Base-by-base conservation (phyloP, 2,329 filamentous ascomycete genomes). In the Xylariaceae sp. region DNA sequence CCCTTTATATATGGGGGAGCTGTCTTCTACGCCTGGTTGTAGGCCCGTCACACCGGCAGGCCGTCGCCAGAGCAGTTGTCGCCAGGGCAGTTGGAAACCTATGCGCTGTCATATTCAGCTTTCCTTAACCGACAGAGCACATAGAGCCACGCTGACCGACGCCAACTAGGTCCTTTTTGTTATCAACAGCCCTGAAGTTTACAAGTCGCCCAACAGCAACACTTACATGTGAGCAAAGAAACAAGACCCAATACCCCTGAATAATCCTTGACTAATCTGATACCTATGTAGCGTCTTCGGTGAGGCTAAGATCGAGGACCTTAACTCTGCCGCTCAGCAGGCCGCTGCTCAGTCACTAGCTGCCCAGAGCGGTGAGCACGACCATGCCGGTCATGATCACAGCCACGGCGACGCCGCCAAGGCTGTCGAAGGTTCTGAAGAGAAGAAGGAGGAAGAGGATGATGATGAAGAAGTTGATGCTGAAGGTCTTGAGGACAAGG, bases 261-360 rank as follows among this genome's bases (percentile, higher is more conserved):
- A 40, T 19, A 11, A 19, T 37, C 34, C 34, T 11, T 44, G 29
- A 47, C 63, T 67, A 37, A 67, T 48, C 2, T 44, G 42, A 44
- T 30, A 39, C 52, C 29, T 34, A 50, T 8, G 37, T 67, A 96
- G 92, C 78, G 95, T 97, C 76, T 99, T 99, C 74, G 94, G 94
- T 75, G 95, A 99, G 83, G 94, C 95, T 73, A 99, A 99, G 89
- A 97, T 99, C 65, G 94, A 99, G 85, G 95, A 99, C 77, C 83
- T 97, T 71, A 99, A 97, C 87, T 95, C 94, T 69, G 89, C 92
- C 73, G 92, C 92, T 70, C 94, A 97, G 81, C 89, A 92, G 69
- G 90, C 89, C 66, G 94, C 94, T 68, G 92, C 92, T 68, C 89
- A 95, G 78, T 91, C 96, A 80, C 89, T 99, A 67, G 91, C 91